Evolutionary conservation across 768 basidiomycete species (phyloP).

Genomic region (Phaffia australis): DNA sequence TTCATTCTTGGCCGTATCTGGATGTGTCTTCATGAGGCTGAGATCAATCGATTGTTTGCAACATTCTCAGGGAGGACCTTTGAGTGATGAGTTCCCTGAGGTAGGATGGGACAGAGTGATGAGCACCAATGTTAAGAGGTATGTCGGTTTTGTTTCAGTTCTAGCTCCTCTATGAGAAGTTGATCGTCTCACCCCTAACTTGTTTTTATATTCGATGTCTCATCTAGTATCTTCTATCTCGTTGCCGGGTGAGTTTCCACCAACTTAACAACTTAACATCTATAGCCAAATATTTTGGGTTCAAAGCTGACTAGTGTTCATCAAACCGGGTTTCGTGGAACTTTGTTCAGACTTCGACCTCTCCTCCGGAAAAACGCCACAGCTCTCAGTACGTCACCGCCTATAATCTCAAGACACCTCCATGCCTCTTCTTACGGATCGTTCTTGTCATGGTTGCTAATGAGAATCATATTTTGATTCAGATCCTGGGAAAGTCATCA

Average conservation of each 20-base stretch:
- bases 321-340: too few species aligned
- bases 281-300: background rate
- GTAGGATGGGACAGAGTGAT: too few species aligned
- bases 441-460: background rate
- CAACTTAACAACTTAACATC: conserved; percentile 38
- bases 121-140: background rate
- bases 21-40: too few species aligned
- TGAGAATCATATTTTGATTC: background rate
- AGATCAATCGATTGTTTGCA: too few species aligned
- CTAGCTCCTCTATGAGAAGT: background rate
- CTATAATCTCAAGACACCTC: background rate
- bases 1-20: too few species aligned
- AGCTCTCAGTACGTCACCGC: conserved; percentile 31
- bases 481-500: conserved; percentile 68
- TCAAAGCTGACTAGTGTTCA: conserved; percentile 3
- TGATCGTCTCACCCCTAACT: background rate
- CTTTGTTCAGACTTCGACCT: too few species aligned
- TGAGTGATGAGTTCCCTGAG: too few species aligned
- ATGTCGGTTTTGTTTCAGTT: background rate
- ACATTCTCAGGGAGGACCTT: too few species aligned
- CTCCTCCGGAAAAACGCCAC: conserved; percentile 57
- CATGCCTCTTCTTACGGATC: background rate
- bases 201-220: background rate
- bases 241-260: conserved; percentile 24
- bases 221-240: conserved; percentile 11